A percentile compares a stretch with the other conserved stretches of the same genome.
Conservation (phyloP, 75 land plant species). For the Gnetum montanum region DNA sequence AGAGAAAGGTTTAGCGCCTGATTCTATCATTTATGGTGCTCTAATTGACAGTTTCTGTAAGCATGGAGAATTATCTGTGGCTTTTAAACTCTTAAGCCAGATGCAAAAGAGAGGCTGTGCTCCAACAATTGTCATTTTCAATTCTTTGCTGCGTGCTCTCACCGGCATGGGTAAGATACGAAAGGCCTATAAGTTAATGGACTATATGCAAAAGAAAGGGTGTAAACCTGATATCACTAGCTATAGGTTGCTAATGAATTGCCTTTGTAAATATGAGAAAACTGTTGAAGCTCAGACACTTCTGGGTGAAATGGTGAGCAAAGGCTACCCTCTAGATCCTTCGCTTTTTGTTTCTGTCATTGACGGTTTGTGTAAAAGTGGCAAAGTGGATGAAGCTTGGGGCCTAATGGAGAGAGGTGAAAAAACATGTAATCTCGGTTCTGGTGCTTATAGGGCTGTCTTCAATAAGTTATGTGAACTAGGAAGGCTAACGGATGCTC, state of each 20-base stretch:
- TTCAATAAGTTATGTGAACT: constrained; percentile 38
- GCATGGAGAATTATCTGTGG: constrained; percentile 57
- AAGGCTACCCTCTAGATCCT: constrained; percentile 31
- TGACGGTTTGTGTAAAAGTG: constrained; percentile 26
- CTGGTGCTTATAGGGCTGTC: constrained; percentile 28
- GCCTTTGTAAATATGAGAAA: constrained; percentile 41
- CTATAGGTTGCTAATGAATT: constrained; percentile 35
- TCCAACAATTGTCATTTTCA: constrained; percentile 44
- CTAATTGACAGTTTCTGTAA: constrained; percentile 58
- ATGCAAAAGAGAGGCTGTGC: constrained; percentile 51
- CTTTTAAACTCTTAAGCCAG: constrained; percentile 50
- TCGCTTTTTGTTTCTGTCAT: constrained; percentile 33
- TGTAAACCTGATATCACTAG: constrained; percentile 31
- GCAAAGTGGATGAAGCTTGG: constrained; percentile 37
- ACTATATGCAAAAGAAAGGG: constrained; percentile 44
- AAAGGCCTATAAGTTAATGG: constrained; percentile 37
- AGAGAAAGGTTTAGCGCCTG: constrained; percentile 43
- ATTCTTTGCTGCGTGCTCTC: constrained; percentile 40
- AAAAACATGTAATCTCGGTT: constrained; percentile 30
- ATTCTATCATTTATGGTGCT: constrained; percentile 47
- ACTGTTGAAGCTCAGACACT: constrained; percentile 30
- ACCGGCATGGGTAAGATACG: constrained; percentile 26
- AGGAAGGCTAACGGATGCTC: constrained; percentile 34
- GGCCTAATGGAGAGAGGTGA: constrained; percentile 33
- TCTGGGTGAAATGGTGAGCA: constrained; percentile 53